These are phyloP conservation scores for Alternaria incomplexa DNA, from an alignment of 2,329 filamentous ascomycete genomes.

Conservation along the genomic window DNA sequence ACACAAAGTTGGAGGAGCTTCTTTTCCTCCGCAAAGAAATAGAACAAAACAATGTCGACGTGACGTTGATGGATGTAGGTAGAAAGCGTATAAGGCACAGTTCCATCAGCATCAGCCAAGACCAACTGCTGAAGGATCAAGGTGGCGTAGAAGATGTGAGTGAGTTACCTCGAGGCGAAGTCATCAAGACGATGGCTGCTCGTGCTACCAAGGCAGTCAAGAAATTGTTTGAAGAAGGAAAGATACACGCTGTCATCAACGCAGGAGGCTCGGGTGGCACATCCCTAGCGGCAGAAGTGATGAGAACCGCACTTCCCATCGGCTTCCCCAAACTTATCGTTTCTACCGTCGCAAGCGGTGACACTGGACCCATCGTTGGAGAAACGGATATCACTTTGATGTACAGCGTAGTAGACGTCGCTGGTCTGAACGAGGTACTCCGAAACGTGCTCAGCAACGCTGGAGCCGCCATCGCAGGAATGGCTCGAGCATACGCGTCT, in stretches of 20 bases:
- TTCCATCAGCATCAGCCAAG: conserved; percentile 56
- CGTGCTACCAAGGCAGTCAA: conserved; percentile 55
- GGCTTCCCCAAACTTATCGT: conserved; percentile 74
- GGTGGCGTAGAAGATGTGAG: conserved; percentile 40
- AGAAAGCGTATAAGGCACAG: conserved; percentile 51
- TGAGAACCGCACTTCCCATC: conserved; percentile 66
- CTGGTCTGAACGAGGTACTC: conserved; percentile 68
- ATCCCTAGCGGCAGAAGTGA: conserved; percentile 64
- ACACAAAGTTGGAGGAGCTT: conserved; percentile 68
- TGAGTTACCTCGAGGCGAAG: conserved; percentile 58
- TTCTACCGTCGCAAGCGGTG: conserved; percentile 71
- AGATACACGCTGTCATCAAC: conserved; percentile 63
- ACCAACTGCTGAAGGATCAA: conserved; percentile 48
- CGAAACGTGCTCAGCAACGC: conserved; percentile 67
- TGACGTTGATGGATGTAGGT: conserved; percentile 64
- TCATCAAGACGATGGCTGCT: conserved; percentile 62
- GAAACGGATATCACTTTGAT: conserved; percentile 74
- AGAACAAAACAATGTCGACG: conserved; percentile 34
- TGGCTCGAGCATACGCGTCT: conserved; percentile 57
- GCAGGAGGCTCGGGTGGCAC: conserved; percentile 70
- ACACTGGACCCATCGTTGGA: conserved; percentile 68
- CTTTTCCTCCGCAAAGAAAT: conserved; percentile 61
- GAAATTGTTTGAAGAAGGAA: conserved; percentile 44
- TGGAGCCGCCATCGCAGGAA: conserved; percentile 65
- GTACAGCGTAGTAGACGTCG: conserved; percentile 74